Percentiles rank a stretch among this genome's conserved stretches.
Conservation (phyloP, 202 grass and related monocot species). For the Saccharum hybrid region DNA sequence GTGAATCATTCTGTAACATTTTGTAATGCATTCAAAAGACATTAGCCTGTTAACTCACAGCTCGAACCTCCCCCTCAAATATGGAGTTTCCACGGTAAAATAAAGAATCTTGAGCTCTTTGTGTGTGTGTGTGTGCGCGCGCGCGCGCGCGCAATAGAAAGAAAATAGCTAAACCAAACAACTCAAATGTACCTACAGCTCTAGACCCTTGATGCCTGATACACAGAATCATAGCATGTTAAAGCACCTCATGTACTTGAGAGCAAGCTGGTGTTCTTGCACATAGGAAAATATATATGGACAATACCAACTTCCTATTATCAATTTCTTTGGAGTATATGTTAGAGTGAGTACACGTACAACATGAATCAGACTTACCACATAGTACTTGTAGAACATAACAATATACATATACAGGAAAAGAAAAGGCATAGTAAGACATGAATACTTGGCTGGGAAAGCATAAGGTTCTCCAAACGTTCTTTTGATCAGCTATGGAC, state of each 20-base stretch:
- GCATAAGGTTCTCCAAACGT: no score
- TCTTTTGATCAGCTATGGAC: not conserved
- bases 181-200: not conserved
- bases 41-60: not conserved
- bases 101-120: not conserved
- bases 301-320: conserved; percentile 13
- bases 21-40: conserved; percentile 5
- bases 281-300: not conserved
- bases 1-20: not conserved
- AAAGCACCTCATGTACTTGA: conserved; percentile 6
- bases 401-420: conserved; percentile 10
- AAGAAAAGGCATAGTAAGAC: conserved; percentile 23
- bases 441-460: no score
- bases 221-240: not conserved
- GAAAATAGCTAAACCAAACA: not conserved
- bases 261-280: not conserved
- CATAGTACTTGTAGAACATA: conserved; percentile 9
- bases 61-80: not conserved
- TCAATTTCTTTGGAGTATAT: conserved; percentile 18
- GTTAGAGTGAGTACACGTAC: conserved; percentile 1
- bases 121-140: no score
- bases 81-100: not conserved
- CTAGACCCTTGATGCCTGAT: not conserved
- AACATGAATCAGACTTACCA: conserved; percentile 37
- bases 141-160: not conserved